Evolutionary conservation across 495 filamentous ascomycete species (phyloP).

Genomic region (Penicillium turbatum): DNA sequence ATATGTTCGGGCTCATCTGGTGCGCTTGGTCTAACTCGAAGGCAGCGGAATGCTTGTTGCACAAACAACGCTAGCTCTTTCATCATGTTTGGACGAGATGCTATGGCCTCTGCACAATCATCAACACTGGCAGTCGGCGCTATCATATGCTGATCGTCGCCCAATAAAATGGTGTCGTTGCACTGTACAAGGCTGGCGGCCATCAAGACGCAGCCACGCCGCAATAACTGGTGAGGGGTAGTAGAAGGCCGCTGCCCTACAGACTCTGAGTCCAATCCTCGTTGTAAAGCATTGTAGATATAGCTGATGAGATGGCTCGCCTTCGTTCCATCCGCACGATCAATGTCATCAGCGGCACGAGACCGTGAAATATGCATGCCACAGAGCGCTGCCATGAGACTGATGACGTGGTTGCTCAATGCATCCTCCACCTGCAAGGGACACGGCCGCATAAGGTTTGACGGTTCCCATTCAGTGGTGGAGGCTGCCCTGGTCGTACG

Average conservation of each 20-base stretch:
- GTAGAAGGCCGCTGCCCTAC: conserved; percentile 5
- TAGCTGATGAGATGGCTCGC: conserved; percentile 26
- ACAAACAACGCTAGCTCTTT: conserved; percentile 38
- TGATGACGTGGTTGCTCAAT: conserved; percentile 41
- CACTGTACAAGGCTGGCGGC: conserved; percentile 34
- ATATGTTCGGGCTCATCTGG: conserved; percentile 22
- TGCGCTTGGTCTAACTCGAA: conserved; percentile 25
- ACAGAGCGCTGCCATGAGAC: conserved; percentile 40
- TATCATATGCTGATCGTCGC: not conserved
- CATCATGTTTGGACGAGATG: conserved; percentile 29
- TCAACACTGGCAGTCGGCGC: conserved; percentile 14
- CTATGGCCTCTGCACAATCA: conserved; percentile 18
- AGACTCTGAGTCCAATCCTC: conserved; percentile 17
- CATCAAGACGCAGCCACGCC: conserved; percentile 38
- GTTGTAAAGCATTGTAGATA: conserved; percentile 27
- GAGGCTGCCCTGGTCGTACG: conserved; percentile 21
- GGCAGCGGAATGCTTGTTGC: conserved; percentile 36
- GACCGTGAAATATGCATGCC: conserved; percentile 42
- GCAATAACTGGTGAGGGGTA: conserved; percentile 27
- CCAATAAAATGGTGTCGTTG: conserved; percentile 20
- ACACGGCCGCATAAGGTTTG: conserved; percentile 18
- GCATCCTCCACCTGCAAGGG: conserved; percentile 43
- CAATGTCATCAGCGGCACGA: conserved; percentile 14
- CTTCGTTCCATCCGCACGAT: conserved; percentile 18
- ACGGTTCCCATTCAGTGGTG: not conserved